phyloP scores from a whole-genome alignment of 306 rosid genomes.

The Prunus kanzakura region DNA sequence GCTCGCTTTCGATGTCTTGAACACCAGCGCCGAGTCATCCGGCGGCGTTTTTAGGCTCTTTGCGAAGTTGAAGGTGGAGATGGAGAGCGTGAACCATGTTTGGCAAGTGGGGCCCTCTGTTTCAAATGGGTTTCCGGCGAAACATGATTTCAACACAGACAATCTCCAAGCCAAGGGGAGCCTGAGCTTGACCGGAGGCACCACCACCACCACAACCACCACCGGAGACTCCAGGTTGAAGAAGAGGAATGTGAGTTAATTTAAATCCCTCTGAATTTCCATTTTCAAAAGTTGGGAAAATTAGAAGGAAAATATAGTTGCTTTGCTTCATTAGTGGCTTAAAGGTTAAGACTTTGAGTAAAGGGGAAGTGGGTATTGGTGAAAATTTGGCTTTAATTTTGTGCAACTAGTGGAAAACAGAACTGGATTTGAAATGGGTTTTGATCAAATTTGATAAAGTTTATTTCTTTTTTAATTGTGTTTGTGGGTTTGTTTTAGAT shows the following conservation, averaged over 20 bases:
- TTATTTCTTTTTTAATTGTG: conserved; percentile 2
- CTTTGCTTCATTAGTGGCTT: background rate
- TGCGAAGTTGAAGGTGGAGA: conserved; percentile 19
- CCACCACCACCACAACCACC: background rate
- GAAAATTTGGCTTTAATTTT: background rate
- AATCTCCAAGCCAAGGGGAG: conserved; percentile 20
- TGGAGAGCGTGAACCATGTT: conserved; percentile 7
- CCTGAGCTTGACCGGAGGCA: conserved; percentile 34
- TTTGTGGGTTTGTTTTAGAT: conserved; percentile 36
- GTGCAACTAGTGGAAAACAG: background rate
- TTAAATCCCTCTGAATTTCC: background rate
- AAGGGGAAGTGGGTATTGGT: background rate
- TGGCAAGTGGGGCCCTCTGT: conserved; percentile 29
- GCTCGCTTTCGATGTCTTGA: conserved; percentile 39
- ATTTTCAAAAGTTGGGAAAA: background rate
- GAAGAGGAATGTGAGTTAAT: conserved; percentile 55
- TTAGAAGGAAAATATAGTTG: background rate
- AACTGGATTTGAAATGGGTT: background rate
- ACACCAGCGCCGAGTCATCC: conserved; percentile 15
- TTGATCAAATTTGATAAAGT: background rate
- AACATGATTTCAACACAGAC: background rate
- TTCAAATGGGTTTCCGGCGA: background rate
- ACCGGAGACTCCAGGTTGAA: conserved; percentile 28
- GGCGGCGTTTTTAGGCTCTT: conserved; percentile 14
- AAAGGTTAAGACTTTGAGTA: background rate